phyloP scores from a whole-genome alignment of 2,329 filamentous ascomycete species.

The Kalaharituber pfeilii region DNA sequence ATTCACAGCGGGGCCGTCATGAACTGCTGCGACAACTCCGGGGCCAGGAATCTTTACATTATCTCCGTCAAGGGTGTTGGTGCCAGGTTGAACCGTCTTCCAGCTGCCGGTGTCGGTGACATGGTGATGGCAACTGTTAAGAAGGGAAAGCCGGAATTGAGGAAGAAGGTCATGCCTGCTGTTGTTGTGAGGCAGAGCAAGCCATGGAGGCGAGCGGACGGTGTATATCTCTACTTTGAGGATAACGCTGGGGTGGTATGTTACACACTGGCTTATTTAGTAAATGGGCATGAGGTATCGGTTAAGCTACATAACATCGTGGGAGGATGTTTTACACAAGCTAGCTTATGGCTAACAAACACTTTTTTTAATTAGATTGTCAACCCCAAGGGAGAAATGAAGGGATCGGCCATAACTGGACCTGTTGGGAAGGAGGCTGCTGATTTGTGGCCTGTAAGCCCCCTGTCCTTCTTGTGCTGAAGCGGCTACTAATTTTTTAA shows the following conservation, averaged over 20 bases:
- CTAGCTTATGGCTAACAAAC: conserved; percentile 4
- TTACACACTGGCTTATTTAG: conserved; percentile 25
- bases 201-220: conserved; percentile 97
- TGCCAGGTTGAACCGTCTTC: conserved; percentile 92
- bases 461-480: not conserved
- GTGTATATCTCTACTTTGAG: conserved; percentile 99
- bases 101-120: conserved; percentile 93
- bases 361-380: conserved; percentile 53
- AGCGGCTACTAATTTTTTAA: conserved; percentile 3
- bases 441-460: conserved; percentile 91
- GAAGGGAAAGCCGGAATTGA: conserved; percentile 99
- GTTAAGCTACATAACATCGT: not conserved
- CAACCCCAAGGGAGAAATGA: conserved; percentile 99
- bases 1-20: conserved; percentile 78
- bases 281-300: not conserved
- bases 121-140: conserved; percentile 99
- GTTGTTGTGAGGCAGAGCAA: conserved; percentile 98
- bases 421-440: conserved; percentile 99
- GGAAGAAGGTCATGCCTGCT: conserved; percentile 99
- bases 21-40: conserved; percentile 99
- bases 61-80: conserved; percentile 98
- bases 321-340: not conserved
- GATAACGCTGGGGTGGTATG: conserved; percentile 97
- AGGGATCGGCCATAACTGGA: conserved; percentile 97
- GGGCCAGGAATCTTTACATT: conserved; percentile 98